Conservation (phyloP, 2,329 filamentous ascomycete genomes). For the Ambrosiella xylebori region DNA sequence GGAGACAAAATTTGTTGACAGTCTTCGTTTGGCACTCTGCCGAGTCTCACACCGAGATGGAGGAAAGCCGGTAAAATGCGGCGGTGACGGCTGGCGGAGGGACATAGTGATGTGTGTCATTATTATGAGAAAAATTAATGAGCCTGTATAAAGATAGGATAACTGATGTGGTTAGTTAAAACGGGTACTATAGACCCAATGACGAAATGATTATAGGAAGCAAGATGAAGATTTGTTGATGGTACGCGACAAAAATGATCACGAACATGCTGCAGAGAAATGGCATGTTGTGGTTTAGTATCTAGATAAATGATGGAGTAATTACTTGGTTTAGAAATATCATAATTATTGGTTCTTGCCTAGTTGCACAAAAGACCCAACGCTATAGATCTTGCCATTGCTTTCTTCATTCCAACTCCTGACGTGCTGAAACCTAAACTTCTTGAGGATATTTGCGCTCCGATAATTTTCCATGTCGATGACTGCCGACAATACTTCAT, state of each 20-base stretch:
- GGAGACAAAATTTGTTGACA: neutral
- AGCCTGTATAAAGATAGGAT: neutral
- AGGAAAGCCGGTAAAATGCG: neutral
- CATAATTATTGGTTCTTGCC: slow-evolving; percentile 3
- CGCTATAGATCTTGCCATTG: slow-evolving; percentile 2
- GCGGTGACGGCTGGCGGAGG: neutral
- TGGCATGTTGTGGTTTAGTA: neutral
- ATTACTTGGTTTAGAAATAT: neutral
- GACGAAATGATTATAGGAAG: neutral
- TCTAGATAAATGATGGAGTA: neutral
- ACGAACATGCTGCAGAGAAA: neutral
- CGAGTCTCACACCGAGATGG: neutral
- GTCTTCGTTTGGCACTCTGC: neutral
- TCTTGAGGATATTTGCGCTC: slow-evolving; percentile 39
- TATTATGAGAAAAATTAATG: neutral
- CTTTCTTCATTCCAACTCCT: slow-evolving; percentile 23
- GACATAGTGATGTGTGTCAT: neutral
- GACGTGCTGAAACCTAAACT: slow-evolving; percentile 34
- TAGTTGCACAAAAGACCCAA: slow-evolving; percentile 5
- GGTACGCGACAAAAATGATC: too few species aligned
- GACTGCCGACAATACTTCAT: slow-evolving; percentile 29
- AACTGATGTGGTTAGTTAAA: neutral
- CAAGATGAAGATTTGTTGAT: neutral
- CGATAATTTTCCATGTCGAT: slow-evolving; percentile 31
- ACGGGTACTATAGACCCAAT: neutral